Conservation (phyloP, 257 asterid genomes). For the Nicotiana obtusifolia region DNA sequence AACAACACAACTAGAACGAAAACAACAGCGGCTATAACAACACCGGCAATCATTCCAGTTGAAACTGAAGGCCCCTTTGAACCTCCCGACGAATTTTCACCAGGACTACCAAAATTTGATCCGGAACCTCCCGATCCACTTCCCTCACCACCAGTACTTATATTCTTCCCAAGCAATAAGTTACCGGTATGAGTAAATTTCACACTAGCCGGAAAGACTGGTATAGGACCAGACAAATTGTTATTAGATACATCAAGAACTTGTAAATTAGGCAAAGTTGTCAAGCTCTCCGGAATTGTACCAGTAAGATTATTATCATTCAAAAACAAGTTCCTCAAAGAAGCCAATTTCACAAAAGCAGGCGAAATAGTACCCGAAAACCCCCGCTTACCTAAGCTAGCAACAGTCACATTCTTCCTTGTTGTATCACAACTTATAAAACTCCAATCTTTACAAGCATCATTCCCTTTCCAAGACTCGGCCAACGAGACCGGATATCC, state of each 20-base stretch:
- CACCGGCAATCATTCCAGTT: slow-evolving; percentile 73
- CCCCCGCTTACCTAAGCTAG: slow-evolving; percentile 46
- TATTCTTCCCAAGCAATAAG: slow-evolving; percentile 49
- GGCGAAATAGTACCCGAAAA: slow-evolving; percentile 72
- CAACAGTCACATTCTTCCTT: slow-evolving; percentile 47
- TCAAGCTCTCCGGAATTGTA: slow-evolving; percentile 46
- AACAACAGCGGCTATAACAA: slow-evolving; percentile 53
- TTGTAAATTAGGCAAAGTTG: slow-evolving; percentile 57
- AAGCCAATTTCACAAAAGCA: slow-evolving; percentile 57
- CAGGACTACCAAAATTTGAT: slow-evolving; percentile 13
- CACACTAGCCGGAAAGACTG: slow-evolving; percentile 36
- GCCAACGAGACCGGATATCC: slow-evolving; percentile 73
- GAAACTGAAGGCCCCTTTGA: slow-evolving; percentile 36
- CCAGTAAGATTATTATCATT: slow-evolving; percentile 74
- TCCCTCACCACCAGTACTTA: slow-evolving; percentile 34
- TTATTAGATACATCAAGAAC: slow-evolving; percentile 73
- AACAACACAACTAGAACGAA: slow-evolving; percentile 55
- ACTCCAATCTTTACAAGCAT: slow-evolving; percentile 64
- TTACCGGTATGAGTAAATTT: slow-evolving; percentile 45
- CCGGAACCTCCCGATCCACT: slow-evolving; percentile 35
- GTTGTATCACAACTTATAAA: slow-evolving; percentile 58
- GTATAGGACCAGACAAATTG: slow-evolving; percentile 60
- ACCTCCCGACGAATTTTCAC: slow-evolving; percentile 32
- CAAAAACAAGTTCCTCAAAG: slow-evolving; percentile 61
- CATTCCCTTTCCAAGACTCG: slow-evolving; percentile 69